Percentiles rank a stretch among this genome's conserved stretches.
These are phyloP conservation scores for Monosporascus sp. DNA, from an alignment of 2,329 filamentous ascomycete species.

Conservation along the genomic window DNA sequence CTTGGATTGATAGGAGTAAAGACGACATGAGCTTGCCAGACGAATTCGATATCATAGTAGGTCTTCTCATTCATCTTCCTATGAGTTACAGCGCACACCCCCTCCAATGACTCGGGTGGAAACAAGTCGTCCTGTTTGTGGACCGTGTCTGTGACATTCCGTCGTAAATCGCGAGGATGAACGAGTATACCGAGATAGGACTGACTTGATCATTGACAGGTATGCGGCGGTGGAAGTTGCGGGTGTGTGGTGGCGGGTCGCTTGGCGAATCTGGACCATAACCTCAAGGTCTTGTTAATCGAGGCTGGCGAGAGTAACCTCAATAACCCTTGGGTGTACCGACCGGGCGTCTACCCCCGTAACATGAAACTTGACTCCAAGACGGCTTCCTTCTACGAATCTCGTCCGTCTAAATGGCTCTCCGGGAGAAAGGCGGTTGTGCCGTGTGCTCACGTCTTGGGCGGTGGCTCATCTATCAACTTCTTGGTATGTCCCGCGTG, in stretches of 20 bases:
- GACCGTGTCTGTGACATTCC: not conserved
- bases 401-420: conserved; percentile 66
- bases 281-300: conserved; percentile 52
- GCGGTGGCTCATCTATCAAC: conserved; percentile 70
- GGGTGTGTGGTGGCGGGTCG: conserved; percentile 54
- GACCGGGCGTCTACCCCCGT: conserved; percentile 68
- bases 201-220: conserved; percentile 20
- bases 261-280: conserved; percentile 71
- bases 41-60: not conserved
- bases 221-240: conserved; percentile 68
- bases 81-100: not conserved
- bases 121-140: no score
- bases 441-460: conserved; percentile 67
- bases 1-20: not conserved
- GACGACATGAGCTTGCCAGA: not conserved
- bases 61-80: not conserved
- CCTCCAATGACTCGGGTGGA: no score
- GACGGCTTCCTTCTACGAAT: conserved; percentile 78
- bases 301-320: conserved; percentile 41
- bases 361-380: conserved; percentile 74
- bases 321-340: conserved; percentile 74
- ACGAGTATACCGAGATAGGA: not conserved
- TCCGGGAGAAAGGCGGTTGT: conserved; percentile 66
- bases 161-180: not conserved
- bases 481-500: conserved; percentile 54